Evolutionary conservation across 768 basidiomycete genomes (phyloP), one percentile per base, ranked within the genome.

Genomic region (Pleurotus giganteus): DNA sequence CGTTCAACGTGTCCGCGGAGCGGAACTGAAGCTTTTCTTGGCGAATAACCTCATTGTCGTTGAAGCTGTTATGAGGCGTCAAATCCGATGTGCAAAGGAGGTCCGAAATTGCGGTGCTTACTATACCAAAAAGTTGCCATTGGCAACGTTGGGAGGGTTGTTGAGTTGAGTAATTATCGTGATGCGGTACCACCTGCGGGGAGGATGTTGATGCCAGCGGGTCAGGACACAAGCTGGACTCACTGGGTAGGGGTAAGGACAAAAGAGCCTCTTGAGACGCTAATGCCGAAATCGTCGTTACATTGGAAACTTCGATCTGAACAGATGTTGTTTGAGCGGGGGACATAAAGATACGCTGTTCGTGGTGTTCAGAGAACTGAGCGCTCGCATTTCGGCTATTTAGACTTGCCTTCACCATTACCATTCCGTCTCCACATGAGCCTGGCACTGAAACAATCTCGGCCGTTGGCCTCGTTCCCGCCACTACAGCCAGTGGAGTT

Each of bases 81-180:
- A 21, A 24, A 36, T 28, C 45, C 47, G 17, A n/a, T 23, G 15
- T 21, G 53, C 11, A 11, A 37, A 39, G 39, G 39, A 27, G 54
- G 19, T 50, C 19, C 17, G 5, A 47, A 49, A 24, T 11, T 9
- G 31, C 27, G 28, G 24, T 12, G 74, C 89, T 58, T 55, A 89
- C 88, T 83, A 90, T 13, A 90, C 68, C 54, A 77, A 68, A 21
- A 93, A 69, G 57, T 88, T 76, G 21, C 91, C 93, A 65, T 94
- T 93, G n/a, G 87, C 85, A 15, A 75, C 69, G 53, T 79, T 73
- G 7, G 78, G 73, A 0, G 87, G 87, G 46, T 82, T 74, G 65
- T 94, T 96, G 55, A 94, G 67, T 52, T 85, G 83, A n/a, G 92
- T 86, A 11, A 91, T 72, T 47, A 94, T 67, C n/a, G 87, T 79